Base-by-base conservation (phyloP, 2,329 filamentous ascomycete genomes). In the Xylaria multiplex region DNA sequence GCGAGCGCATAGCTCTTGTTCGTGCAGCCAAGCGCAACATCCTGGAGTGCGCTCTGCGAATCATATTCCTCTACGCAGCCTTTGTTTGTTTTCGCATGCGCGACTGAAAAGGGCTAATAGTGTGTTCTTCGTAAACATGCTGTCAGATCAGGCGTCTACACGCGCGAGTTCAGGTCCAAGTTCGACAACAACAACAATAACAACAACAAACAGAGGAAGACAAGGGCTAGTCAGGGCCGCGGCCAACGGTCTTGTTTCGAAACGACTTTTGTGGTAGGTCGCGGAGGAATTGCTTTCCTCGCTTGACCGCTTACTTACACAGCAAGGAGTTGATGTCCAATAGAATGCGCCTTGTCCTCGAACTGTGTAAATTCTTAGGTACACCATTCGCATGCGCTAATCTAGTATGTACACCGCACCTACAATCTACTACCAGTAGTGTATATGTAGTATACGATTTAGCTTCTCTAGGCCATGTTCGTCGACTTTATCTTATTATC, bases 31-130 rank as follows among this genome's bases (percentile, higher is more conserved):
- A 71, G 73, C 67, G 70, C 66, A 65, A 69, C 70, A 70, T 67
- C 68, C 68, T 69, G 70, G 71, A 66, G 70, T 71, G 70, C 70
- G 69, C 70, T 70, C 71, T 66, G 71, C 73, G 71, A 75, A 75
- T 75, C 73, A 74, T 67, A 64, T 62, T 22, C 65, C 68, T 71
- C 71, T 67, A 72, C 70, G 73, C 74, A 70, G 70, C 67, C 69
- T 70, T 69, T 67, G 66, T 70, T 69, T 70, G 64, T 70, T 69
- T 70, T 62, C 56, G 52, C 56, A 65, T 65, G 66, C 66, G 67
- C 67, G 66, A 70, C 61, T 46, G 59, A 66, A 55, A 42, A 55
- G 6, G 53, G 49, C 58, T 55, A 59, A 45, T 58, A 40, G 64
- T 57, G 48, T 24, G 56, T 61, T 13, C 35, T 58, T 59, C 32